A percentile compares a stretch with the other conserved stretches of the same genome.
phyloP scores from a whole-genome alignment of 2,329 filamentous ascomycete species.

The Paecilomyces fulvus region DNA sequence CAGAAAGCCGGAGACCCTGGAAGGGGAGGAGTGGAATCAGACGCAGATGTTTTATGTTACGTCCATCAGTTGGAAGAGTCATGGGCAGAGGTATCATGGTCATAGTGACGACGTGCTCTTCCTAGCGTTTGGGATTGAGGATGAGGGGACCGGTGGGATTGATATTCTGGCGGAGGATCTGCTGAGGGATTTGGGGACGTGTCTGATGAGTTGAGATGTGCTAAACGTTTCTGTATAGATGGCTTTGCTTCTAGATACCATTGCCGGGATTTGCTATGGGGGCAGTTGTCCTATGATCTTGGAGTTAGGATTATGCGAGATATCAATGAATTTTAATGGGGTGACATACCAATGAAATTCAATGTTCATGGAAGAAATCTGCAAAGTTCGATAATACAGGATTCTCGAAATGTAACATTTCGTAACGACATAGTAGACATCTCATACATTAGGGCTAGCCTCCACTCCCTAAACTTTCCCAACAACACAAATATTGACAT shows the following conservation, averaged over 20 bases:
- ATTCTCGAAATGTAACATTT: no score
- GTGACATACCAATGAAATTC: no score
- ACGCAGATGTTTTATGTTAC: constrained; percentile 52
- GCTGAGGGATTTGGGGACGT: background rate
- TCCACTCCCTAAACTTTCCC: background rate
- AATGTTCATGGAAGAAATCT: background rate
- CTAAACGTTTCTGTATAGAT: no score
- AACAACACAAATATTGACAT: background rate
- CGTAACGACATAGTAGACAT: no score
- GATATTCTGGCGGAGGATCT: background rate
- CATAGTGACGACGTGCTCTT: constrained; percentile 50
- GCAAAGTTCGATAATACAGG: background rate
- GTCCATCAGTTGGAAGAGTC: constrained; percentile 47
- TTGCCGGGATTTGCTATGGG: background rate
- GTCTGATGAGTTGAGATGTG: background rate
- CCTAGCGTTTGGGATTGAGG: constrained; percentile 48
- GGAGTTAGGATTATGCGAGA: background rate
- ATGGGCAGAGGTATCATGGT: constrained; percentile 45
- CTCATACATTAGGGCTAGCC: no score
- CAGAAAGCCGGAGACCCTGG: constrained; percentile 12
- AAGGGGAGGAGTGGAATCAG: background rate
- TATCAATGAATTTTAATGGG: background rate
- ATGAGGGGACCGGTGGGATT: background rate
- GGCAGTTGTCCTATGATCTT: background rate
- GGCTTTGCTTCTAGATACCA: no score